These are phyloP conservation scores for Quercus engelmannii DNA, from an alignment of 306 rosid genomes.

Conservation along the genomic window DNA sequence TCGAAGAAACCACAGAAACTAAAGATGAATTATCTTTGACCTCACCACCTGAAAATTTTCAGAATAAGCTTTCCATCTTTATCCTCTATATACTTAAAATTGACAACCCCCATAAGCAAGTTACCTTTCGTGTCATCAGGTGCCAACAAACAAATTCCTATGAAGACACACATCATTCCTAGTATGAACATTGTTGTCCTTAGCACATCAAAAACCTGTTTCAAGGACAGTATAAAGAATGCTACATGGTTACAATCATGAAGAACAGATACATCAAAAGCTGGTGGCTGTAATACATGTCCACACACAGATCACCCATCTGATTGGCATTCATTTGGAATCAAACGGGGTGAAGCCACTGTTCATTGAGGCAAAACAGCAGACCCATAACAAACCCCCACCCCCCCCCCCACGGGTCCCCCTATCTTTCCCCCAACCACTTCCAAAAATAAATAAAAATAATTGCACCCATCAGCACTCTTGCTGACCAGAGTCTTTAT, in stretches of 20 bases:
- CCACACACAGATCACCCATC: background rate
- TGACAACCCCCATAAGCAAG: slow-evolving; percentile 6
- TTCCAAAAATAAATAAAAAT: too few species aligned
- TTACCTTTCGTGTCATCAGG: slow-evolving; percentile 95
- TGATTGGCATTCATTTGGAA: background rate
- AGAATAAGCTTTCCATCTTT: slow-evolving; percentile 23
- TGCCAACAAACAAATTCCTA: slow-evolving; percentile 93
- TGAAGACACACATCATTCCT: slow-evolving; percentile 83
- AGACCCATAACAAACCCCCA: background rate
- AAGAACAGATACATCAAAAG: slow-evolving; percentile 5
- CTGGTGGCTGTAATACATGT: background rate
- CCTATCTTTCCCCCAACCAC: too few species aligned
- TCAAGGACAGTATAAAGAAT: slow-evolving; percentile 19
- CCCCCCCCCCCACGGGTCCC: too few species aligned
- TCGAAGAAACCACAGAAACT: slow-evolving; percentile 53
- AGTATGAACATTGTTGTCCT: slow-evolving; percentile 94
- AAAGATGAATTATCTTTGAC: slow-evolving; percentile 56
- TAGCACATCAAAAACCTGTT: slow-evolving; percentile 83
- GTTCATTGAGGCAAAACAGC: background rate
- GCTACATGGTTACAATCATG: background rate
- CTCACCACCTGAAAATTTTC: slow-evolving; percentile 57
- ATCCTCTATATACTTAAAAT: slow-evolving; percentile 16
- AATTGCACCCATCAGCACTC: background rate
- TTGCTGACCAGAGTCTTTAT: background rate
- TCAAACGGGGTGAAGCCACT: background rate